Base-by-base conservation (phyloP, 208 protist genomes). In the Vickermania spadyakhi region DNA sequence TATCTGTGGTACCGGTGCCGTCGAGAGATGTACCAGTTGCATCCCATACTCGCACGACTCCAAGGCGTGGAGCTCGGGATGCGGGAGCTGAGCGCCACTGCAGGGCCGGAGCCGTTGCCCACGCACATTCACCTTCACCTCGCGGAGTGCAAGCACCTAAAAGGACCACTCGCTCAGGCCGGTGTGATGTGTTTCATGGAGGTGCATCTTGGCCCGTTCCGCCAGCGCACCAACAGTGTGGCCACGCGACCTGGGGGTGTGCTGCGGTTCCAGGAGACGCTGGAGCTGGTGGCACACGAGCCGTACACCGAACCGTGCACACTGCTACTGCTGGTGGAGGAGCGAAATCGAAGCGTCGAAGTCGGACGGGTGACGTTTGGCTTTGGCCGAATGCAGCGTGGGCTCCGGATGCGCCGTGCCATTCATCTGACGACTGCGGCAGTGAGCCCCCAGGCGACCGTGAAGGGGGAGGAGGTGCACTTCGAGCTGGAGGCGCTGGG, bases 1-100 rank as follows among this genome's bases (percentile, higher is more conserved):
- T 91, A 77, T 60, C 60, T 94, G 41, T 91, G 84, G 84, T 75
- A 62, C 58, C 78, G 88, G 68, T 71, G 86, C 30, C 81, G 84
- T 30, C 83, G 89, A 66, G 81, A 91, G 45, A 71, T 94, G 31
- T 84, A 94, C 60, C 72, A 77, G 25, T 61, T 94, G 2, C 83
- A 94, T 54, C 66, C 74, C 50, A 79, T 91, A 49, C 67, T 88
- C 26, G 28, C 75, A 89, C 28, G 31, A 54, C 18, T 78, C 80
- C 58, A 86, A 89, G 77, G 36, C 53, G 51, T 63, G 65, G 56
- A 86, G 79, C 79, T 52, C 64, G 27, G 70, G 64, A 55, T 27
- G 51, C 25, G 51, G 36, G 36, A 45, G 36, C 18, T 45, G 36
- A 18, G 11, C 36, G 18, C 36, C 51, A 72, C 70, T n/a, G 70